A percentile compares a stretch with the other conserved stretches of the same genome.
phyloP scores from a whole-genome alignment of 352 stramenopile species.

The Pythium oligandrum region DNA sequence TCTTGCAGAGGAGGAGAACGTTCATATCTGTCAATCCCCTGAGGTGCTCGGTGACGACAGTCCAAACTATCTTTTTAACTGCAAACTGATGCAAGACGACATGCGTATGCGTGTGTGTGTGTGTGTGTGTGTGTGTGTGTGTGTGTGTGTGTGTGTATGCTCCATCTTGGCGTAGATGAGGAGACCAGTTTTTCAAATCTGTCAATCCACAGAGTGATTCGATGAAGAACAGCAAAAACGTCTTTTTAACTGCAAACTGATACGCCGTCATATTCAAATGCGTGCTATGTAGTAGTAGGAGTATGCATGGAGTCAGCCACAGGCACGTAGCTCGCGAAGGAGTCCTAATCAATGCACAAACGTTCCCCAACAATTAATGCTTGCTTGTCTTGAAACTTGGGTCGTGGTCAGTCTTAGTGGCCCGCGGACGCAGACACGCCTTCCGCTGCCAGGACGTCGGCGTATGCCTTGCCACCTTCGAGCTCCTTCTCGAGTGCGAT shows the following conservation, averaged over 20 bases:
- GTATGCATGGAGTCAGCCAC: no score
- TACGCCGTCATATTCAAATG: constrained; percentile 12
- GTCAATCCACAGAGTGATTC: constrained; percentile 81
- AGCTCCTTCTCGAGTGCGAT: constrained; percentile 92
- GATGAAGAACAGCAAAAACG: constrained; percentile 67
- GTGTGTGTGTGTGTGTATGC: neutral
- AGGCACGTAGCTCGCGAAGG: no score
- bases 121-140: neutral
- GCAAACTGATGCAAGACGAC: constrained; percentile 28
- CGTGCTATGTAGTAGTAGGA: no score
- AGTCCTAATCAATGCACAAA: no score
- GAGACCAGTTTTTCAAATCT: constrained; percentile 37
- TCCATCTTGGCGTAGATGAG: constrained; percentile 21
- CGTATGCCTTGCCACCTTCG: constrained; percentile 55
- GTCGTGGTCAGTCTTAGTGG: neutral
- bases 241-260: constrained; percentile 89
- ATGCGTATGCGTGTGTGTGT: constrained; percentile 3
- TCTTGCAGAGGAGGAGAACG: constrained; percentile 60
- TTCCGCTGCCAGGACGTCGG: constrained; percentile 49
- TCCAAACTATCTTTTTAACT: constrained; percentile 40
- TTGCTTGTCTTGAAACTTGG: neutral
- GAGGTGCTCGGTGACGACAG: constrained; percentile 28
- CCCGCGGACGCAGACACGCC: constrained; percentile 31
- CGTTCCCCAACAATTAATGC: no score
- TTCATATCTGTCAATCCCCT: constrained; percentile 47